Evolutionary conservation across 441 rosid species (phyloP).

Genomic region (Theobroma grandiflorum): DNA sequence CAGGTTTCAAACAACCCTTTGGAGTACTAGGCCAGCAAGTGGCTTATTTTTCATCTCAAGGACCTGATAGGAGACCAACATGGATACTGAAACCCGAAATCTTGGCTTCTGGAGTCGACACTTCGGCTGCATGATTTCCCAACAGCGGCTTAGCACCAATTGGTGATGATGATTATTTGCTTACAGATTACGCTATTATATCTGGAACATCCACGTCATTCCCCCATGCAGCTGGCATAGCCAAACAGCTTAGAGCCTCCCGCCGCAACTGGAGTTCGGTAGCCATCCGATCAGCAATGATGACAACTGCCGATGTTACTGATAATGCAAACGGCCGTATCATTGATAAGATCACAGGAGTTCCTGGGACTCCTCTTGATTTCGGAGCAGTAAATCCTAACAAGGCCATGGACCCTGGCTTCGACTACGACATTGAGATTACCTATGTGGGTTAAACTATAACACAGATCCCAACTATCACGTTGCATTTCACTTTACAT

Average conservation of each 20-base stretch:
- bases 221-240: conserved; percentile 43
- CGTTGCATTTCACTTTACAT: conserved; percentile 27
- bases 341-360: conserved; percentile 24
- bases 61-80: conserved; percentile 39
- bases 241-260: conserved; percentile 39
- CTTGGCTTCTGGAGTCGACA: conserved; percentile 43
- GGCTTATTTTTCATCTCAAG: conserved; percentile 44
- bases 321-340: conserved; percentile 30
- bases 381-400: conserved; percentile 48
- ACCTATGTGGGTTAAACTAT: conserved; percentile 56
- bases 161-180: conserved; percentile 36
- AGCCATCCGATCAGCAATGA: conserved; percentile 45
- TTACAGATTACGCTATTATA: conserved; percentile 44
- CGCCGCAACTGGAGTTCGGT: conserved; percentile 39
- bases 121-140: conserved; percentile 42
- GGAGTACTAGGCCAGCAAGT: conserved; percentile 40
- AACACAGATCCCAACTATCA: conserved; percentile 41
- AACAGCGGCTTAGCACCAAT: conserved; percentile 35
- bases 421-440: conserved; percentile 49
- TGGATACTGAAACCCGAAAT: conserved; percentile 44
- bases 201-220: conserved; percentile 50
- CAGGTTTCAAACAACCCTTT: conserved; percentile 40
- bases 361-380: conserved; percentile 38
- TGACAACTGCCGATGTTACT: conserved; percentile 37
- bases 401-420: conserved; percentile 58